Conservation (phyloP, 2,329 filamentous ascomycete species). For the Magnaporthiopsis rhizophila region DNA sequence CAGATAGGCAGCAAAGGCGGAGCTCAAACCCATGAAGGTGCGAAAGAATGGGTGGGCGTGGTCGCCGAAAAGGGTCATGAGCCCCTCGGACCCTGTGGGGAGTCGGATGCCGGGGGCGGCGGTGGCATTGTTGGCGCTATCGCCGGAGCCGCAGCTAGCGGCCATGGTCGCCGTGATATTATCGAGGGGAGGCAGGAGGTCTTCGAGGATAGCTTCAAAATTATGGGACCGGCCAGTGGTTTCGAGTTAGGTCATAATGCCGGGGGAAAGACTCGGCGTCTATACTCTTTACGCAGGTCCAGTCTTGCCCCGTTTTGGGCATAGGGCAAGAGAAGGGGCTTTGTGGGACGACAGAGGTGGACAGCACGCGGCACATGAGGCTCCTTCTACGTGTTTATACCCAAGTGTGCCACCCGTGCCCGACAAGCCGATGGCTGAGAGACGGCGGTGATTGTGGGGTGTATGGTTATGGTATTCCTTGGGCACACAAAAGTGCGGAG, state of each 20-base stretch:
- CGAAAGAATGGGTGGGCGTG: slow-evolving; percentile 32
- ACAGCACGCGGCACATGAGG: background rate
- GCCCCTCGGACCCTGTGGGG: slow-evolving; percentile 17
- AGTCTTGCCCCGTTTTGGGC: background rate
- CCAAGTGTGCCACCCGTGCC: background rate
- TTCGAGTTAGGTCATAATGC: background rate
- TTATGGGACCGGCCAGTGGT: background rate
- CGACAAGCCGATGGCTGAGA: too few relatives aligned
- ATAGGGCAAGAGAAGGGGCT: background rate
- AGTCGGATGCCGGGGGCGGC: slow-evolving; percentile 10
- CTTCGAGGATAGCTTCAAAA: slow-evolving; percentile 1
- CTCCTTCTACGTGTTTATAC: background rate
- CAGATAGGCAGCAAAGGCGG: slow-evolving; percentile 33
- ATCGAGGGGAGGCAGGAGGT: slow-evolving; percentile 1
- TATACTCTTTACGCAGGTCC: background rate
- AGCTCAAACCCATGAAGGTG: slow-evolving; percentile 36
- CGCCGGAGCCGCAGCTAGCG: slow-evolving; percentile 12
- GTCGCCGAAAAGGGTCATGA: slow-evolving; percentile 36
- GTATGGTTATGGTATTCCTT: background rate
- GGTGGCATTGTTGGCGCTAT: slow-evolving; percentile 11
- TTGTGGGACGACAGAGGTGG: too few relatives aligned
- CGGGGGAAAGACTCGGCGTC: background rate
- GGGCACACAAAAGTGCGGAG: background rate
- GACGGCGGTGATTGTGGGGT: background rate
- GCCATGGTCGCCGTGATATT: slow-evolving; percentile 12